These are phyloP conservation scores for Cucurbita moschata DNA, from an alignment of 306 rosid genomes.

Conservation along the genomic window DNA sequence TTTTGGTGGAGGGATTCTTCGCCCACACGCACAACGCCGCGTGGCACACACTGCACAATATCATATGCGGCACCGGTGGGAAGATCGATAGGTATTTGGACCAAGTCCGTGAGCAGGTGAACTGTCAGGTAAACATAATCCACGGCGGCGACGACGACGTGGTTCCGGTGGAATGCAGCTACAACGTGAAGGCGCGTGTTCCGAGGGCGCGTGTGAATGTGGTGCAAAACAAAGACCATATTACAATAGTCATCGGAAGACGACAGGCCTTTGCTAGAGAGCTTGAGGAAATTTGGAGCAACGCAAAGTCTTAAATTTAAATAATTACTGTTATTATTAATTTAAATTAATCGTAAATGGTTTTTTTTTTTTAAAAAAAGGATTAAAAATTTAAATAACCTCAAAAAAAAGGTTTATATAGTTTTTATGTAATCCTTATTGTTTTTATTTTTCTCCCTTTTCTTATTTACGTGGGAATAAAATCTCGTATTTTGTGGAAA, in stretches of 20 bases:
- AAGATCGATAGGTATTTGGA: constrained; percentile 58
- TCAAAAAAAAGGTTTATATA: neutral
- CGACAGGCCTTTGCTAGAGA: constrained; percentile 64
- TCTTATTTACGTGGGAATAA: neutral
- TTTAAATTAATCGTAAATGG: neutral
- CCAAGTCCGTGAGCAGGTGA: constrained; percentile 27
- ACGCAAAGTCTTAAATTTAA: constrained; percentile 14
- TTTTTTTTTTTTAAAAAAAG: neutral
- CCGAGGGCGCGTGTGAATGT: constrained; percentile 57
- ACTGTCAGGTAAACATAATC: constrained; percentile 45
- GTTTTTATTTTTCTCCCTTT: no score
- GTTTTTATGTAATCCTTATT: neutral
- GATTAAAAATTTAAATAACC: neutral
- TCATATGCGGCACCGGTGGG: constrained; percentile 63
- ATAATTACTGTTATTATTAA: neutral
- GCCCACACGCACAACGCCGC: constrained; percentile 96
- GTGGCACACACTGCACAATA: constrained; percentile 94
- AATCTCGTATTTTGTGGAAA: neutral
- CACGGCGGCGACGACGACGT: constrained; percentile 75
- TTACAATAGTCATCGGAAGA: constrained; percentile 79
- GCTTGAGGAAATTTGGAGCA: constrained; percentile 67
- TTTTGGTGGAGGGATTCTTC: constrained; percentile 80
- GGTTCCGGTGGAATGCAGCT: constrained; percentile 69
- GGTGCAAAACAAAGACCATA: constrained; percentile 68
- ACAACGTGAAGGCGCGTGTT: constrained; percentile 33